Base-by-base conservation (phyloP, 345 rosid species). In the Cardamine chenopodiifolia region DNA sequence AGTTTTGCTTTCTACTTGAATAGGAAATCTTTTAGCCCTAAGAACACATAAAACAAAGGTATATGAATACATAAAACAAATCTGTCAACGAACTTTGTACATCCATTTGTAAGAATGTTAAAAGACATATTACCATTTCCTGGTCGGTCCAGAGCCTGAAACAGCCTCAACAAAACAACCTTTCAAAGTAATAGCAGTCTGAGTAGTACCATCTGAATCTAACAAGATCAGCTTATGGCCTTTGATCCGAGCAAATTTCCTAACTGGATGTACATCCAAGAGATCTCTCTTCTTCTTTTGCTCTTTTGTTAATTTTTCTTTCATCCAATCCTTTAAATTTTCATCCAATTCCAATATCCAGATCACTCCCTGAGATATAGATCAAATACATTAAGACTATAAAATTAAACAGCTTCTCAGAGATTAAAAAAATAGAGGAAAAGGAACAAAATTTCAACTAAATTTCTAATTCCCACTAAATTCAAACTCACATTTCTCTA, bases 11-110 rank as follows among this genome's bases (percentile, higher is more conserved):
- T 95, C 92, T 52, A 92, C 78, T 76, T 81, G 87, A 62, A 95
- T 80, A 15, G 98, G 99, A 79, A 85, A 95, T 73, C 87, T 83
- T 75, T 92, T 95, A 66, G 93, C 96, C 99, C 99, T 95, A 53
- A 45, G 39, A 73, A 29, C 59, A 52, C 66, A 72, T 2, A 12
- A 71, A 57, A n/a, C n/a, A n/a, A 42, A 54, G 22, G 44, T 2
- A 47, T 29, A 55, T 1, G n/a, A n/a, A n/a, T n/a, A n/a, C n/a
- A n/a, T n/a, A n/a, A 35, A 39, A 39, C 9, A 22, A 29, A 19
- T n/a, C n/a, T 11, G n/a, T 50, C 66, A 62, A 40, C 50, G 12
- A 19, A 48, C 54, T 48, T 19, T 48, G 5, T 18, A 48, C 2
- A 48, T 40, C 45, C 45, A 40, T 13, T 1, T 40, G 1, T 40